Conservation (phyloP, 495 filamentous ascomycete species). For the Trichoderma virens region DNA sequence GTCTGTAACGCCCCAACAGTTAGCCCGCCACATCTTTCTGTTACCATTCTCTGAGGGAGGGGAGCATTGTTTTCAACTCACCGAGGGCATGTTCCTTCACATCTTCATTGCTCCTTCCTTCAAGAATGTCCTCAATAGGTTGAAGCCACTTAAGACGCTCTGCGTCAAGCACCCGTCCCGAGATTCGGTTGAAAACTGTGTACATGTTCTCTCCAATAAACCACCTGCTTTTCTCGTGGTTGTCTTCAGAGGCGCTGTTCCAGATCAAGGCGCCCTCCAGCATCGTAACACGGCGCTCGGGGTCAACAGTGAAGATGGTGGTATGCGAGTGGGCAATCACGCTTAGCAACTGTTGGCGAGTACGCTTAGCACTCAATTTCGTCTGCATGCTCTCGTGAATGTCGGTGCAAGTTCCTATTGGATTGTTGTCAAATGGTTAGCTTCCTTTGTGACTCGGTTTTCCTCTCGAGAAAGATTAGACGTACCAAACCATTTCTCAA, state of each 20-base stretch:
- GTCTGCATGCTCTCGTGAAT: conserved; percentile 57
- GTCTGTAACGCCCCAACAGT: conserved; percentile 21
- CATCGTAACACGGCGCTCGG: conserved; percentile 47
- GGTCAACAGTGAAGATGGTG: conserved; percentile 60
- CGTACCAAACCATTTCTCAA: conserved; percentile 65
- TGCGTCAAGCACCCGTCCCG: conserved; percentile 22
- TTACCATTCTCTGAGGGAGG: neutral
- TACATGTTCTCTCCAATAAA: conserved; percentile 53
- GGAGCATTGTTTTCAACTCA: conserved; percentile 13
- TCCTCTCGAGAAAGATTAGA: neutral
- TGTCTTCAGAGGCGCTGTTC: conserved; percentile 28
- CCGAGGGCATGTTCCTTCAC: conserved; percentile 43
- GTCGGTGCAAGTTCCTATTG: conserved; percentile 50
- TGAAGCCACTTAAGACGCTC: conserved; percentile 39
- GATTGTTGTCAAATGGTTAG: neutral
- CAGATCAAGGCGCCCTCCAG: conserved; percentile 55
- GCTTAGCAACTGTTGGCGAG: conserved; percentile 53
- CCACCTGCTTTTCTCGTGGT: conserved; percentile 17
- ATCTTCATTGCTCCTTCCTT: conserved; percentile 41
- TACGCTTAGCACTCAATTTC: conserved; percentile 49
- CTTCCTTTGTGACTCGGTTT: neutral
- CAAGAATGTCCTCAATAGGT: conserved; percentile 50
- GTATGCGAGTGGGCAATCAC: conserved; percentile 62
- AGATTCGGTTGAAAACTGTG: conserved; percentile 43
- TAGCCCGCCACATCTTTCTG: conserved; percentile 7